Conservation (phyloP, 768 basidiomycete species). For the Lentinula detonsa region DNA sequence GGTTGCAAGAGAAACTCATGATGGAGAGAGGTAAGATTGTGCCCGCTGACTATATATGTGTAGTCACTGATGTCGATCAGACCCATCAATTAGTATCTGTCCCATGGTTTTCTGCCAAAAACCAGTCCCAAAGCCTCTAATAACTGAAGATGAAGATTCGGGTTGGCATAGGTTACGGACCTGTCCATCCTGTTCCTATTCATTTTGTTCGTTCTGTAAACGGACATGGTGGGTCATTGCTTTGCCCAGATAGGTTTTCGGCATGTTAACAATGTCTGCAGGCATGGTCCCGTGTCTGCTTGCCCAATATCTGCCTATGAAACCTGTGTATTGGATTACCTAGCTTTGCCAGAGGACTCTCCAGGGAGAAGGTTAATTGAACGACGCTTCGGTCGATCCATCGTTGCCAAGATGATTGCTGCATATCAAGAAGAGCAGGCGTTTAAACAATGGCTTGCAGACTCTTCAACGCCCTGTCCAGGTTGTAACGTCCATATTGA, state of each 20-base stretch:
- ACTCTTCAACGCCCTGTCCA: constrained; percentile 66
- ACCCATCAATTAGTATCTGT: constrained; percentile 77
- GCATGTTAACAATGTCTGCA: constrained; percentile 18
- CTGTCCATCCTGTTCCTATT: constrained; percentile 66
- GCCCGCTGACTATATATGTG: not conserved
- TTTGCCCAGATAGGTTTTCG: not conserved
- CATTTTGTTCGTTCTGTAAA: constrained; percentile 80
- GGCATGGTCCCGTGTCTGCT: constrained; percentile 76
- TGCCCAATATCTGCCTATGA: constrained; percentile 70
- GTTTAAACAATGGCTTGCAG: constrained; percentile 68
- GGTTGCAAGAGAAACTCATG: constrained; percentile 66
- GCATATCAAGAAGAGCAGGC: constrained; percentile 68
- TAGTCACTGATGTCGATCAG: constrained; percentile 25
- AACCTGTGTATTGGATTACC: constrained; percentile 60
- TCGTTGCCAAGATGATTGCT: constrained; percentile 53
- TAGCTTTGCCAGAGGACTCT: constrained; percentile 49
- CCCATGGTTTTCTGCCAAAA: constrained; percentile 77
- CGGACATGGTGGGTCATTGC: constrained; percentile 58
- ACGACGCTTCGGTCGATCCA: constrained; percentile 53
- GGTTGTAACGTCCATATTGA: constrained; percentile 70
- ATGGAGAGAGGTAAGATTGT: constrained; percentile 58
- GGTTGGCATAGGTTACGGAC: constrained; percentile 70
- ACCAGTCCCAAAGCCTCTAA: constrained; percentile 58
- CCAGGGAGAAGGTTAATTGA: constrained; percentile 48
- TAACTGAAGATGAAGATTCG: constrained; percentile 43